Percentiles rank a stretch among this genome's conserved stretches.
Evolutionary conservation across 2,329 filamentous ascomycete genomes (phyloP).

Genomic region (Clonostachys byssicola): DNA sequence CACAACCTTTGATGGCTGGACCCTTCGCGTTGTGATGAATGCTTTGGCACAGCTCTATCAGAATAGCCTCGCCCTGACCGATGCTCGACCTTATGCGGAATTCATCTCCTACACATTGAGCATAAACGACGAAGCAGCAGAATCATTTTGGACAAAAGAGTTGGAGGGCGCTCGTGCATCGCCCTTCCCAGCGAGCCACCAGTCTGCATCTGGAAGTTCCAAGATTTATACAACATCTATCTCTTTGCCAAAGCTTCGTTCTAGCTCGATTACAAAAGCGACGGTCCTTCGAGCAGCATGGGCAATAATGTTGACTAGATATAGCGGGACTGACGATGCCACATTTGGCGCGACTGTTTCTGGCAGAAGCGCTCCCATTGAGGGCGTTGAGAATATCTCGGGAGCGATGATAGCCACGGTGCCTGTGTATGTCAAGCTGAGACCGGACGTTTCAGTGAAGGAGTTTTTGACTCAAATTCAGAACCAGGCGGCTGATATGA

Average conservation of each 20-base stretch:
- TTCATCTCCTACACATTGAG: constrained; percentile 4
- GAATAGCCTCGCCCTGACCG: neutral
- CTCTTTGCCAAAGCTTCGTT: neutral
- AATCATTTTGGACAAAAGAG: constrained; percentile 6
- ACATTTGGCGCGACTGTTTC: constrained; percentile 15
- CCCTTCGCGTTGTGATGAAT: constrained; percentile 2
- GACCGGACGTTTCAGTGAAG: neutral
- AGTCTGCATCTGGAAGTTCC: neutral
- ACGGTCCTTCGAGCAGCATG: constrained; percentile 1
- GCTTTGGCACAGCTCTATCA: constrained; percentile 2
- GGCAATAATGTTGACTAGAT: constrained; percentile 4
- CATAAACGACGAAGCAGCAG: constrained; percentile 2
- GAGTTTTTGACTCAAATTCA: constrained; percentile 6
- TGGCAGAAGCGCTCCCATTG: constrained; percentile 11
- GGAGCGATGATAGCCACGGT: constrained; percentile 7
- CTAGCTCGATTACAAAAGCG: constrained; percentile 3
- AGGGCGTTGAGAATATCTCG: constrained; percentile 3
- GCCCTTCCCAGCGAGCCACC: constrained; percentile 4
- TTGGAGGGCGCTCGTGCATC: constrained; percentile 4
- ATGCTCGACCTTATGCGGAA: constrained; percentile 1
- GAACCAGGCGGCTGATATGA: constrained; percentile 7
- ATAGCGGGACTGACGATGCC: constrained; percentile 10
- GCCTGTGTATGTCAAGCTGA: constrained; percentile 4
- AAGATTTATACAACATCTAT: neutral
- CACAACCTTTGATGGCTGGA: constrained; percentile 1